Base-by-base conservation (phyloP, 2,329 filamentous ascomycete species). In the Trichoderma afroharzianum region DNA sequence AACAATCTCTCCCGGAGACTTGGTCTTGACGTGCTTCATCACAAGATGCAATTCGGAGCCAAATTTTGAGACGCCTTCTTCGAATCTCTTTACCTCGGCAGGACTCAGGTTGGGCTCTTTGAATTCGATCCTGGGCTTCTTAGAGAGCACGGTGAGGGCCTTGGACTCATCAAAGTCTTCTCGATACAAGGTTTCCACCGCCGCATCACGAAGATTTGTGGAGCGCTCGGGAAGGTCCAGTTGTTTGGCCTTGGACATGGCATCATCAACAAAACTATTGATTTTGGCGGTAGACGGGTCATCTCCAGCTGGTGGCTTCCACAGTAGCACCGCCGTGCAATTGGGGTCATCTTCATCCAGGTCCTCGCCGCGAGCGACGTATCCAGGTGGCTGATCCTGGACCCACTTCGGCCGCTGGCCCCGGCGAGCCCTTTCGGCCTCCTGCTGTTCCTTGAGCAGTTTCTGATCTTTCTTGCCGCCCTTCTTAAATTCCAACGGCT, bases 321-420 rank as follows among this genome's bases (percentile, higher is more conserved):
- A 99, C 24, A 94, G 82, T 6, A 94, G 81, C 63, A 90, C 90
- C 12, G 93, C 89, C 0, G 95, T 97, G 76, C 91, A 92, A 59
- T 88, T 88, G 12, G 91, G 88, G 77, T 97, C 92, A 73, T 92
- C 88, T 74, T 92, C 85, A 77, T 87, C 81, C 80, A 87, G 79
- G 79, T 98, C 95, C 76, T 95, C 92, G 30, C 96, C 96, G 72
- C 96, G 92, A 66, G 88, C 88, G 21, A 97, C 87, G 79, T 97
- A 99, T 7, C 96, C 96, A 4, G 88, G 83, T 0, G 96, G 96
- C 79, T 96, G 93, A 76, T 98, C 96, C 83, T 97, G 91, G 36
- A 98, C 88, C 94, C 94, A 98, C 81, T 95, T 96, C 0, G 95
- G 95, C 24, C 95, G 91, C 74, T 91, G 93, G 70, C 94, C 93